Evolutionary conservation across 1,139 yeast species (phyloP), one percentile per base, ranked within the genome.

Genomic region (Suhomyces coccinellae): DNA sequence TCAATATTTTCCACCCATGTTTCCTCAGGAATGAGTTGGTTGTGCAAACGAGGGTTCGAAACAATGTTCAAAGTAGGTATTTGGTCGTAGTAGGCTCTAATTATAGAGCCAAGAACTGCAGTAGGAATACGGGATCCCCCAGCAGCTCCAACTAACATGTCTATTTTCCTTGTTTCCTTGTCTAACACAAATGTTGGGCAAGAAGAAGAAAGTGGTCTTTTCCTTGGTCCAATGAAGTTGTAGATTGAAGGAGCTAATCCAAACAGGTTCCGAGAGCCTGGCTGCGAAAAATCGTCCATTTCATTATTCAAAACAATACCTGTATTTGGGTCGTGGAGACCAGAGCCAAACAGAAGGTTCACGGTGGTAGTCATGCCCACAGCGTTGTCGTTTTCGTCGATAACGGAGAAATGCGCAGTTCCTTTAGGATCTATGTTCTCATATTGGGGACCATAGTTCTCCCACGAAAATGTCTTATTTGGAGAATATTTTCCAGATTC

Each of bases 211-310:
- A 91, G 69, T 3, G 99, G 98, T 49, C 98, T 73, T 57, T 86
- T 86, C 48, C 67, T 75, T 0, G 97, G 95, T 33, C 73, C 74
- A 27, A 90, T 79, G 59, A 79, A 87, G 63, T 93, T 93, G 71
- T 78, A 86, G 17, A 82, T 69, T 0, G 97, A 88, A 0, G 98
- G 96, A 6, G 82, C 77, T 43, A 91, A 75, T 27, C 84, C 85
- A 63, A 90, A 93, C 12, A 91, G 85, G 65, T 93, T 93, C 31
- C 79, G 72, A 7, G 74, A 65, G 16, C 73, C 69, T 0, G 95
- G 93, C 33, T 80, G 73, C n/a, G 96, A 85, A 58, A 93, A 93
- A 63, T 93, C 98, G 63, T 93, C 97, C 97, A 93, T 91, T 63
- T 93, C 90, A 54, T 89, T 84, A 67, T 93, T 93, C 57, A 93